Base-by-base conservation (phyloP, 495 filamentous ascomycete species). In the Annulohypoxylon maeteangense region DNA sequence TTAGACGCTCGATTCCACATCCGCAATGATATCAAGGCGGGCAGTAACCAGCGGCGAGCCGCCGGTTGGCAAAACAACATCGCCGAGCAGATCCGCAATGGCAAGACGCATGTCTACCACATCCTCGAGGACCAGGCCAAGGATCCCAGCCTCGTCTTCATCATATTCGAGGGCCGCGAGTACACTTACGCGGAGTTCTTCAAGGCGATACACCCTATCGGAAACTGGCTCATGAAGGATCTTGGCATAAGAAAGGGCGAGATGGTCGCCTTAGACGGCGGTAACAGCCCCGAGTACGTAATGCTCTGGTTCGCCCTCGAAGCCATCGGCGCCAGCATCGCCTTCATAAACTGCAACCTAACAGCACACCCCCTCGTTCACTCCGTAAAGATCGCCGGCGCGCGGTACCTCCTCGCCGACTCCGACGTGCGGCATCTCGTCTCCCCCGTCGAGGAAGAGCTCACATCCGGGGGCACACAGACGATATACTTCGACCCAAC, bases 231-330 rank as follows among this genome's bases (percentile, higher is more conserved):
- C 8, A 60, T 80, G 62, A 79, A 80, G n/a, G 80, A 81, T 11
- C 66, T 81, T 34, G 77, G 77, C 0, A 71, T 82, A 11, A 16
- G 78, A 65, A 75, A 72, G n/a, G 75, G 72, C n/a, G 79, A 82
- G 67, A 67, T 81, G 32, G 80, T 82, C 16, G 78, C 78, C 3
- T 20, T 82, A 1, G 68, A 81, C 55, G 78, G 78, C 23, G 76
- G 68, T 10, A 82, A 82, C 32, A 75, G 68, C 12, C 61, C 77
- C 20, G 80, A 82, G 44, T 83, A 79, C 68, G 62, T 82, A 27
- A 72, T 84, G 44, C 57, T 82, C n/a, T 83, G 81, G 80, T 70
- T 84, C 22, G 83, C 80, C 7, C 70, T 86, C n/a, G 81, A 81
- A 73, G 80, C 80, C 0, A 76, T 85, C 48, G 84, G 84, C 7